Conservation (phyloP, 2,329 filamentous ascomycete genomes). For the Claviceps sp. region DNA sequence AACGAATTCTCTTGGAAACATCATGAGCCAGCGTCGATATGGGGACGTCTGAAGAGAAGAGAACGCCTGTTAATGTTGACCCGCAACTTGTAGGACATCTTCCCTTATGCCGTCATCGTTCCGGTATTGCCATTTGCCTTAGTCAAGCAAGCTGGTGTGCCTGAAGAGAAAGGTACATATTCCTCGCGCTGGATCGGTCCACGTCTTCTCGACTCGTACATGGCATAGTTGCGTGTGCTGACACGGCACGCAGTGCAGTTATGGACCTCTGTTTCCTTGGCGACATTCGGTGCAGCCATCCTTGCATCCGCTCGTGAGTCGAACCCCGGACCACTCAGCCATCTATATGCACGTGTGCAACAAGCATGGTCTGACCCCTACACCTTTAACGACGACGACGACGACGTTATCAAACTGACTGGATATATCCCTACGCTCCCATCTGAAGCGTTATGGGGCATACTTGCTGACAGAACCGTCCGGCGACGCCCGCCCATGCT, state of each 20-base stretch:
- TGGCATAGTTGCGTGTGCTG: no score
- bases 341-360: no score
- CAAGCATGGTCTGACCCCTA: not conserved
- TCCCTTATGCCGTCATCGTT: slow-evolving; percentile 22
- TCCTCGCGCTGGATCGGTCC: not conserved
- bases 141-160: slow-evolving; percentile 13
- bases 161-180: slow-evolving; percentile 10
- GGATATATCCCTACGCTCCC: not conserved
- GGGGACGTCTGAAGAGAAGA: not conserved
- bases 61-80: not conserved
- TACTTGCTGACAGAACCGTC: slow-evolving; percentile 21
- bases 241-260: slow-evolving; percentile 14
- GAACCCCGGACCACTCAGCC: not conserved
- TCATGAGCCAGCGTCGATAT: not conserved
- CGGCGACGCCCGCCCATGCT: slow-evolving; percentile 21
- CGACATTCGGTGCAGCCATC: slow-evolving; percentile 19
- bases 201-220: not conserved
- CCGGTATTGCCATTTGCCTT: slow-evolving; percentile 21
- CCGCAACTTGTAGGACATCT: slow-evolving; percentile 17
- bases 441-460: slow-evolving; percentile 20
- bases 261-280: slow-evolving; percentile 23
- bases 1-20: not conserved
- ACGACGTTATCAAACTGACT: not conserved
- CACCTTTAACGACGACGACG: not conserved
- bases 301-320: slow-evolving; percentile 18